Evolutionary conservation across 805 yeast species (phyloP).

Genomic region (Saturnispora besseyi): DNA sequence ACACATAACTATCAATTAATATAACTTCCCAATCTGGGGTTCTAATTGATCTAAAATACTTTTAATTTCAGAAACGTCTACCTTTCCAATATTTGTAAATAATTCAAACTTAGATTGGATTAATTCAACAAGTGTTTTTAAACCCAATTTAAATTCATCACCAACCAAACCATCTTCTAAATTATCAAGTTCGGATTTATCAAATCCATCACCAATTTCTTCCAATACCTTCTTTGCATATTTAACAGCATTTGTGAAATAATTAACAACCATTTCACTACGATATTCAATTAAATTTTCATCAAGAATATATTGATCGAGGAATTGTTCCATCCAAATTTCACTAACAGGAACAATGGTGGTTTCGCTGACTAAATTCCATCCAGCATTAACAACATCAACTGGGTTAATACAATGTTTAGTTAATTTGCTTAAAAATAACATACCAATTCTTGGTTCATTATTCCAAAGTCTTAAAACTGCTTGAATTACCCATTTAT

Average conservation of each 20-base stretch:
- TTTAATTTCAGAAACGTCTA: not conserved
- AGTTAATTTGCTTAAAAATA: slow-evolving; percentile 46
- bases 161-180: slow-evolving; percentile 2
- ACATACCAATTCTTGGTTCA: slow-evolving; percentile 55
- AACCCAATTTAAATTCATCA: slow-evolving; percentile 11
- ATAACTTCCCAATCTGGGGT: not conserved
- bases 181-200: not conserved
- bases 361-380: slow-evolving; percentile 21
- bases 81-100: not conserved
- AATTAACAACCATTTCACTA: slow-evolving; percentile 9
- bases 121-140: slow-evolving; percentile 8
- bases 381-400: slow-evolving; percentile 36
- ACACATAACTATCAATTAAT: not conserved
- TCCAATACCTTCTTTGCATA: not conserved
- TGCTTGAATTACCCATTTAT: slow-evolving; percentile 45
- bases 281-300: slow-evolving; percentile 12
- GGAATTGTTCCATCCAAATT: slow-evolving; percentile 35
- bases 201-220: slow-evolving; percentile 5
- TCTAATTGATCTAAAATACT: not conserved
- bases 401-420: slow-evolving; percentile 33
- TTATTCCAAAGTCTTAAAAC: slow-evolving; percentile 57
- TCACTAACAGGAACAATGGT: slow-evolving; percentile 33
- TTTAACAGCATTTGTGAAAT: slow-evolving; percentile 5
- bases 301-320: slow-evolving; percentile 21
- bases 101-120: slow-evolving; percentile 3